These are phyloP conservation scores for Blastobotrys capitulatus DNA, from an alignment of 1,139 yeast genomes.

Conservation along the genomic window DNA sequence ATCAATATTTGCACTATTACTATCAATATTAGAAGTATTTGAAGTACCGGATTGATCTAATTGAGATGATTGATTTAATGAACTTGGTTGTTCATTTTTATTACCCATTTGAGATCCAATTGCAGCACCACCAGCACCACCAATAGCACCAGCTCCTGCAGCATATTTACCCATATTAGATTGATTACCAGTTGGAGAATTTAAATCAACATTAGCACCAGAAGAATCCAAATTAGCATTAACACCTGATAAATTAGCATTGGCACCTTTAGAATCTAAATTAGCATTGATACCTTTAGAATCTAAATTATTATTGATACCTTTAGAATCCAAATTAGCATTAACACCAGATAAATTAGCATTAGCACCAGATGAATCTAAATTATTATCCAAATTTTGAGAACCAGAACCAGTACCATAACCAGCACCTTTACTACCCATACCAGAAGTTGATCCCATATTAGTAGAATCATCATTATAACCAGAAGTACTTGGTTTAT, in stretches of 20 bases:
- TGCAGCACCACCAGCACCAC: not conserved
- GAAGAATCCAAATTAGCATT: not conserved
- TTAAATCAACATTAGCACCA: not conserved
- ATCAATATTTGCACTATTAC: no score
- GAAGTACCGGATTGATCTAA: no score
- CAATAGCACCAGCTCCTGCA: not conserved
- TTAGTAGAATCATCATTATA: no score
- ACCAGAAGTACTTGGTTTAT: no score
- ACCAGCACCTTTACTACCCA: not conserved
- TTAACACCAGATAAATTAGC: not conserved
- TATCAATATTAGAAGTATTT: no score
- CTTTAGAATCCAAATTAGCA: not conserved
- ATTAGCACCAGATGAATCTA: not conserved
- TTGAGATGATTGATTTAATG: no score
- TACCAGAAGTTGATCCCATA: no score
- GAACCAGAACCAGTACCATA: not conserved
- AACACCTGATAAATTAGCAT: not conserved
- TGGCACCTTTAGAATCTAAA: not conserved
- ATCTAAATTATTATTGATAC: not conserved
- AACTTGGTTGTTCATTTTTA: no score
- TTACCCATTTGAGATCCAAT: conserved; percentile 2
- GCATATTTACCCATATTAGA: not conserved
- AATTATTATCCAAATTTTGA: not conserved
- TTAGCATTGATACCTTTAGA: not conserved
- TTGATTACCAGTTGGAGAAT: not conserved